Conservation (phyloP, 371 early-diverging fungal species). For the Lichtheimia hyalospora region DNA sequence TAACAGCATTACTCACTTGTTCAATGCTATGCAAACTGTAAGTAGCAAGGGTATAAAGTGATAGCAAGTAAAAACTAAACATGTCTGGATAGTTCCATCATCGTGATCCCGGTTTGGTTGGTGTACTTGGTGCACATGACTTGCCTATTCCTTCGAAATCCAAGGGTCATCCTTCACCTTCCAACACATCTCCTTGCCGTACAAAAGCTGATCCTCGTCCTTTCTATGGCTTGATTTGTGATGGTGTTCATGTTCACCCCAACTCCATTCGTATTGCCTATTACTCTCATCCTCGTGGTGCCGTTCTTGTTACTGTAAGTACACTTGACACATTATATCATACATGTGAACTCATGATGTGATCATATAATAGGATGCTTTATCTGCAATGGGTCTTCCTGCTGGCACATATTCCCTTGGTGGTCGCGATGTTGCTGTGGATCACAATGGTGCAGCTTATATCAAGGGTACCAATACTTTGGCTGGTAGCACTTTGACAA, state of each 20-base stretch:
- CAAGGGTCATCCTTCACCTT: slow-evolving; percentile 33
- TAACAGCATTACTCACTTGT: slow-evolving; percentile 77
- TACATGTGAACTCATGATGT: no score
- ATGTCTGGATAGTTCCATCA: slow-evolving; percentile 61
- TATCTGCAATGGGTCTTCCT: slow-evolving; percentile 76
- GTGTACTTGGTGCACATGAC: slow-evolving; percentile 64
- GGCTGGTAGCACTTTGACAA: slow-evolving; percentile 75
- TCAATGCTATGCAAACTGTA: slow-evolving; percentile 81
- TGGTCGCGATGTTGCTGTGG: slow-evolving; percentile 46
- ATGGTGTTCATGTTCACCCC: slow-evolving; percentile 80
- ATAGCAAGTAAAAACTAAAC: not conserved
- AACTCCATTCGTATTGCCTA: slow-evolving; percentile 81
- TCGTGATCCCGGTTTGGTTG: slow-evolving; percentile 80
- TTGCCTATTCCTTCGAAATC: slow-evolving; percentile 28
- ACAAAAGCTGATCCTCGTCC: slow-evolving; percentile 57
- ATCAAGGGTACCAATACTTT: slow-evolving; percentile 78
- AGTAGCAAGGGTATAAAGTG: slow-evolving; percentile 9
- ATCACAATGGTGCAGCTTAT: slow-evolving; percentile 69
- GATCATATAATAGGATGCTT: slow-evolving; percentile 51
- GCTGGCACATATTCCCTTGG: slow-evolving; percentile 80
- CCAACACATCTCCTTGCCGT: slow-evolving; percentile 27
- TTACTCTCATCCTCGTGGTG: slow-evolving; percentile 73
- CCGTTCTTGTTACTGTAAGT: slow-evolving; percentile 63
- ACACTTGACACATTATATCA: no score
- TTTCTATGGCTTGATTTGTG: slow-evolving; percentile 79